Evolutionary conservation across 495 filamentous ascomycete genomes (phyloP), one percentile per base, ranked within the genome.

Genomic region (Trichoderma gamsii): DNA sequence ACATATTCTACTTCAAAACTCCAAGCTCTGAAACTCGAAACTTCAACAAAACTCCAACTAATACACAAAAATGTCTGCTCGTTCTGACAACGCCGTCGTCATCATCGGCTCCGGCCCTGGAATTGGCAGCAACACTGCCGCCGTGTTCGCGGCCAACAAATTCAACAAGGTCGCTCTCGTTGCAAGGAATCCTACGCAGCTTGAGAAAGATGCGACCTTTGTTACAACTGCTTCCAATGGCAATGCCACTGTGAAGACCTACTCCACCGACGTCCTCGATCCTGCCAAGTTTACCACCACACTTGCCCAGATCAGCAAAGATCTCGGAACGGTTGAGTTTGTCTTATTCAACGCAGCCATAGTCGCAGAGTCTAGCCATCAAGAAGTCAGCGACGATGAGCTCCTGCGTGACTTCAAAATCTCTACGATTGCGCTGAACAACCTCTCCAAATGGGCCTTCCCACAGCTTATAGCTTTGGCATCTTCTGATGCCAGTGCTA

Each of bases 281-380:
- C 64, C 67, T 23, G 63, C 41, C 1, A 69, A 70, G 4, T 70
- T 78, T 3, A 61, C 66, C 43, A 65, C 67, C 16, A 73, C 76
- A 0, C 71, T 80, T 12, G 70, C 73, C 23, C 71, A 76, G 15
- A 70, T 74, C 16, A 73, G 76, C 64, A 70, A 70, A 7, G 66
- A 69, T 4, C 63, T 76, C 23, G 76, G 76, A 18, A 69, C 74
- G 38, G 63, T 74, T 6, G 75, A 78, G 23, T 72, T 71, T 27
- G 68, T 82, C 29, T 75, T 80, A 23, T 82, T 71, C 70, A 82
- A 82, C 65, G 76, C 80, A 0, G 80, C 80, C 1, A 71, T 76
- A 3, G 75, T 81, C 0, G 68, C 70, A 5, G 69, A 70, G 0
- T 74, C 71, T 12, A 66, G 71, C 2, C 67, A 80, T 11, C 68